Conservation (phyloP, 2,329 filamentous ascomycete species). For the Sarocladium strictum region DNA sequence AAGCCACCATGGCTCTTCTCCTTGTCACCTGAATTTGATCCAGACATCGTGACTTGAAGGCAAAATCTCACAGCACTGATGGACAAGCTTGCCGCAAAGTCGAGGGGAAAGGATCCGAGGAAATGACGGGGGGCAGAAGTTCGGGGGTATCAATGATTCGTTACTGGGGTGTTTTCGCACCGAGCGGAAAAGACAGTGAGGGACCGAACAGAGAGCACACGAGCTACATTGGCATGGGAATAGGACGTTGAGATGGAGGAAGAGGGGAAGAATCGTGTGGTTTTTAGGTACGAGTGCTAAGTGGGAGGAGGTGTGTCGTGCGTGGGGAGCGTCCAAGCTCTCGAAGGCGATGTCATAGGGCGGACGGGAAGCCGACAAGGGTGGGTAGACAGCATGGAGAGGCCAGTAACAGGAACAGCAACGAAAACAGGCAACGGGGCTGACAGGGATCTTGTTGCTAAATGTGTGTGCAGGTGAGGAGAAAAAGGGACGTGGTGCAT, state of each 20-base stretch:
- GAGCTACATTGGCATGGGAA: neutral
- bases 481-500: neutral
- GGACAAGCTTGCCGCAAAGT: neutral
- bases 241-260: neutral
- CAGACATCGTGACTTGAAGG: conserved; percentile 19
- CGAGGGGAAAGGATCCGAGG: conserved; percentile 6
- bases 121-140: neutral
- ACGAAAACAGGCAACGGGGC: neutral
- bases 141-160: conserved; percentile 6
- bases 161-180: neutral
- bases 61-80: neutral
- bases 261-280: neutral
- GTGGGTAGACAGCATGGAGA: neutral
- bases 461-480: neutral
- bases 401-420: neutral
- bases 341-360: conserved; percentile 3
- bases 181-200: conserved; percentile 2
- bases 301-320: neutral
- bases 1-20: conserved; percentile 20
- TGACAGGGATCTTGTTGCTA: neutral
- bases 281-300: neutral
- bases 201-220: neutral
- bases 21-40: conserved; percentile 15
- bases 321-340: neutral
- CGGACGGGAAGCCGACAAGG: neutral